Percentiles rank a stretch among this genome's conserved stretches.
phyloP scores from a whole-genome alignment of 2,329 filamentous ascomycete species.

The Scortechinia acanthostroma region DNA sequence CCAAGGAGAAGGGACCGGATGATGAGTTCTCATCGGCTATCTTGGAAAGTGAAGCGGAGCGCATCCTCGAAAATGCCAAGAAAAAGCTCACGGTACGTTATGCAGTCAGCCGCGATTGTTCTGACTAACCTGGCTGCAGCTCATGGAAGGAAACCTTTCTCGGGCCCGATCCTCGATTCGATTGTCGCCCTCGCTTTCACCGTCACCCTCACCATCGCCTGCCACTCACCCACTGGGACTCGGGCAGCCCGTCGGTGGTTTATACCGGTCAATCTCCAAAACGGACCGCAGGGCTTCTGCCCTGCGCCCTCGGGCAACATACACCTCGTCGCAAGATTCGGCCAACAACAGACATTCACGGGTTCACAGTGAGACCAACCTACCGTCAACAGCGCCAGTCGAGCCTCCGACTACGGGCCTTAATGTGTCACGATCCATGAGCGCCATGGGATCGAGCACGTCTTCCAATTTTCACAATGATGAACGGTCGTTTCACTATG shows the following conservation, averaged over 20 bases:
- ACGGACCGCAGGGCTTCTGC: background rate
- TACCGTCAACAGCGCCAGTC: background rate
- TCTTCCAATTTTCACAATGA: background rate
- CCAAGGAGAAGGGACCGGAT: conserved; percentile 15
- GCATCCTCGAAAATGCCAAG: conserved; percentile 65
- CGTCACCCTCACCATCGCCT: conserved; percentile 8
- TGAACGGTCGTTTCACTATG: background rate
- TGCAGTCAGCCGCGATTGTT: conserved; percentile 7
- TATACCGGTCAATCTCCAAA: background rate
- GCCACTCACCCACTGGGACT: conserved; percentile 3
- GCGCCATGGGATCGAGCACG: background rate
- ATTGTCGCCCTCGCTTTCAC: background rate
- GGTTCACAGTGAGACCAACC: background rate
- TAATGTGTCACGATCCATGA: background rate
- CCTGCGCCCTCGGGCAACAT: background rate
- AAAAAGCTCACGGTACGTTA: conserved; percentile 53
- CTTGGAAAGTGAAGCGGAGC: conserved; percentile 56
- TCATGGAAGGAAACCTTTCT: conserved; percentile 65
- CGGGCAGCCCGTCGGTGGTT: background rate
- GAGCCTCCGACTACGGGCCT: background rate
- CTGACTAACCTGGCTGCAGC: conserved; percentile 25
- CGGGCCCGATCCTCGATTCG: conserved; percentile 36
- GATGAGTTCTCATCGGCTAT: conserved; percentile 48
- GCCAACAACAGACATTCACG: background rate
- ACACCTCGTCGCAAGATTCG: background rate